Evolutionary conservation across 192 early-diverging fungal genomes (phyloP).

Genomic region (Dispira parvispora): DNA sequence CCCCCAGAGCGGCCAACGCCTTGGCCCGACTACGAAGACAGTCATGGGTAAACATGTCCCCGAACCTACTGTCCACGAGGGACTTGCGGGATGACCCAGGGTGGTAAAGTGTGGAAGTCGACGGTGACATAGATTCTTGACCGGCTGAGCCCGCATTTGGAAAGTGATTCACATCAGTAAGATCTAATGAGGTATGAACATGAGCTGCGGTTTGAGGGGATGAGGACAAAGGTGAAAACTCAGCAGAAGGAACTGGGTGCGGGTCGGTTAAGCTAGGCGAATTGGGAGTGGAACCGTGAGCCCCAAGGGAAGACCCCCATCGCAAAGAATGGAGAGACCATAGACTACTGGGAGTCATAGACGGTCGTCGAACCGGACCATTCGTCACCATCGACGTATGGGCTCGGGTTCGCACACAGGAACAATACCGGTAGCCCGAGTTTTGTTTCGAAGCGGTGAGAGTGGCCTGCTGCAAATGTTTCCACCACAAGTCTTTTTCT

Average conservation of each 20-base stretch:
- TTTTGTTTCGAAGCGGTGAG: no score
- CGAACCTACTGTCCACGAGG: slow-evolving; percentile 1
- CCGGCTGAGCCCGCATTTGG: no score
- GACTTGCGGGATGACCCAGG: slow-evolving; percentile 1
- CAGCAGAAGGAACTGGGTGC: no score
- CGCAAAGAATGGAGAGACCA: neutral
- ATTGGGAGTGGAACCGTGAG: neutral
- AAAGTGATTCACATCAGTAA: neutral
- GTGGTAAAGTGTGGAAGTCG: neutral
- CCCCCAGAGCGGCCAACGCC: neutral
- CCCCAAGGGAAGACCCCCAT: neutral
- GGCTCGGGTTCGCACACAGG: neutral
- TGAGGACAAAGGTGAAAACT: neutral
- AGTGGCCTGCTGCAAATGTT: neutral
- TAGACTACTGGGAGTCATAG: neutral
- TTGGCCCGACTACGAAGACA: slow-evolving; percentile 5
- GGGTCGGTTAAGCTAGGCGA: neutral
- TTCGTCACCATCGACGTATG: neutral
- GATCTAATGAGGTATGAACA: neutral
- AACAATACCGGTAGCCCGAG: neutral
- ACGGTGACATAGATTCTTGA: neutral
- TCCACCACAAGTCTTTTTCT: slow-evolving; percentile 5
- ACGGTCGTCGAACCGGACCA: neutral
- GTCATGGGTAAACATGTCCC: slow-evolving; percentile 9
- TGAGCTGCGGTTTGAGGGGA: neutral